Conservation (phyloP, 179 eudicot species). For the Drosera spatulata region DNA sequence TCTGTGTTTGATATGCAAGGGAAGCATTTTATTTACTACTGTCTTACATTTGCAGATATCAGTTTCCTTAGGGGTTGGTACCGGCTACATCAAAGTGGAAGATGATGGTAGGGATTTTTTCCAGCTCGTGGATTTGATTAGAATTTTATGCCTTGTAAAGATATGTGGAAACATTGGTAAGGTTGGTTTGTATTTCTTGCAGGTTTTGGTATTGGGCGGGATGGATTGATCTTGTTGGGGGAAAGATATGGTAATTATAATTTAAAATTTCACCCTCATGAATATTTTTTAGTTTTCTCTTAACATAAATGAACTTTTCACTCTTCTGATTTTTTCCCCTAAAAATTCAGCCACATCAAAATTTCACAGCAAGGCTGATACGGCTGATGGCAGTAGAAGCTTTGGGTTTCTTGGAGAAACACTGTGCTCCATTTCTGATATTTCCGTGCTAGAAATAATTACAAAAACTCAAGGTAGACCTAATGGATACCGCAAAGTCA, state of each 20-base stretch:
- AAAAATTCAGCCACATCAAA: constrained; percentile 76
- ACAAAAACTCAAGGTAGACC: constrained; percentile 87
- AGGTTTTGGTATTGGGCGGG: constrained; percentile 87
- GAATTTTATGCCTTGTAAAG: neutral
- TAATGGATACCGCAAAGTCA: constrained; percentile 83
- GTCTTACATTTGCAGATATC: constrained; percentile 45
- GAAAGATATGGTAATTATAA: constrained; percentile 62
- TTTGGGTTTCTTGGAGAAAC: constrained; percentile 93
- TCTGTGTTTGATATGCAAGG: neutral
- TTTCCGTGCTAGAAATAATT: constrained; percentile 71
- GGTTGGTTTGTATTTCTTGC: constrained; percentile 22
- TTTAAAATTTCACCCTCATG: too few relatives aligned
- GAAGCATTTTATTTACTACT: neutral
- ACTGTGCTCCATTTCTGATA: constrained; percentile 78
- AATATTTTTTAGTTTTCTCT: too few relatives aligned
- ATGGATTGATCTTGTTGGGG: constrained; percentile 77
- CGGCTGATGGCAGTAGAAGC: constrained; percentile 28
- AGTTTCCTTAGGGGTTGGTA: constrained; percentile 54
- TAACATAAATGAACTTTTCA: too few relatives aligned
- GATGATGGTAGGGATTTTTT: constrained; percentile 65
- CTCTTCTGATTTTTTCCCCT: too few relatives aligned
- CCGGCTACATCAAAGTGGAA: constrained; percentile 67
- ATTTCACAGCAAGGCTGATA: constrained; percentile 19
- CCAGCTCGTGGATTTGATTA: constrained; percentile 1
- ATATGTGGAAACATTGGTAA: constrained; percentile 1